A percentile compares a stretch with the other conserved stretches of the same genome.
Evolutionary conservation across 2,329 filamentous ascomycete species (phyloP).

Genomic region (Alternaria angustiovoidea): DNA sequence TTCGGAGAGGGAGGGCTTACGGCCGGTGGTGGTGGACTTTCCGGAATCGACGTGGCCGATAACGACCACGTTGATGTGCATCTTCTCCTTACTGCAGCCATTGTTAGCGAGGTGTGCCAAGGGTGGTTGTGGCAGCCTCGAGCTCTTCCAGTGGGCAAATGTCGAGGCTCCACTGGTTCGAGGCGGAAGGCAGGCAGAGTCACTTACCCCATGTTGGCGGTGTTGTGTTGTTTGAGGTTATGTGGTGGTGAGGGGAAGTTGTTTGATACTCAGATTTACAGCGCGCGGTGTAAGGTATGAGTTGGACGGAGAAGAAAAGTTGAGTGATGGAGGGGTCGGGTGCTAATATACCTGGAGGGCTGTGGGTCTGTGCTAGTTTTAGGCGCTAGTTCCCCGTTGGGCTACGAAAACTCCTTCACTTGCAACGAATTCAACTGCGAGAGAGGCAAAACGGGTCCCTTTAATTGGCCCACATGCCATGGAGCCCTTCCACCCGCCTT

Average conservation of each 20-base stretch:
- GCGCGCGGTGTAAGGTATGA: conserved; percentile 24
- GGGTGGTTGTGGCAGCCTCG: not conserved
- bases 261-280: conserved; percentile 31
- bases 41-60: conserved; percentile 99
- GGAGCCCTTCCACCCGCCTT: conserved; percentile 11
- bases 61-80: conserved; percentile 94
- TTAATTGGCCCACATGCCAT: conserved; percentile 22
- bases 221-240: conserved; percentile 45
- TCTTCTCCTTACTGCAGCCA: conserved; percentile 83
- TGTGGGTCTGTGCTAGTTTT: conserved; percentile 15
- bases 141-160: not conserved
- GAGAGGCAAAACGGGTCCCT: conserved; percentile 15
- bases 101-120: conserved; percentile 42
- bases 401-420: conserved; percentile 26
- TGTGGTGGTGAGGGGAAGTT: conserved; percentile 45
- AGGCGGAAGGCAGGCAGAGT: conserved; percentile 18
- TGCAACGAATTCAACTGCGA: conserved; percentile 18
- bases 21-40: conserved; percentile 93
- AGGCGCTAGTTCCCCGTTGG: conserved; percentile 24
- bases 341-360: conserved; percentile 20
- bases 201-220: conserved; percentile 70
- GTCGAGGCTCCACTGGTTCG: conserved; percentile 16
- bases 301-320: conserved; percentile 24
- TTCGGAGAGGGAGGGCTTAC: conserved; percentile 62
- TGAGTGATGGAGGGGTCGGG: conserved; percentile 16